These are phyloP conservation scores for Ogataea haglerorum DNA, from an alignment of 805 yeast genomes.

Conservation along the genomic window DNA sequence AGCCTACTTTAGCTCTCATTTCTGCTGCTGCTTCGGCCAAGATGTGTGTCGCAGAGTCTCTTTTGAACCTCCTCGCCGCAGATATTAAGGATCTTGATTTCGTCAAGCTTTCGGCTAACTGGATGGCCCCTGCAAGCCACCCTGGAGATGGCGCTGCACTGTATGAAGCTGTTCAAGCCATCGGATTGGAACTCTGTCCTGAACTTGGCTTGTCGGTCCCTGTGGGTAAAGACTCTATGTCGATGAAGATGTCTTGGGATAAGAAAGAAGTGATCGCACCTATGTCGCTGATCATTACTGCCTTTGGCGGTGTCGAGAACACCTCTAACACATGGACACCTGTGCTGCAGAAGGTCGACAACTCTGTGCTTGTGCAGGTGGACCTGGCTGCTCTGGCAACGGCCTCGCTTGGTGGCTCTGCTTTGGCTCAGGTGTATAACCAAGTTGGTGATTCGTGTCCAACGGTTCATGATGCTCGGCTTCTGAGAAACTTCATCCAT, in stretches of 20 bases:
- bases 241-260: constrained; percentile 98
- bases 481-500: constrained; percentile 67
- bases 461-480: constrained; percentile 64
- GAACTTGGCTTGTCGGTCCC: constrained; percentile 89
- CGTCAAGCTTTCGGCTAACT: constrained; percentile 90
- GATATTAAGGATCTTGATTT: constrained; percentile 72
- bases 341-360: constrained; percentile 48
- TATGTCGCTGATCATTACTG: constrained; percentile 82
- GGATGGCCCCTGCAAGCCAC: constrained; percentile 98
- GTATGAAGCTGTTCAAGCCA: constrained; percentile 95
- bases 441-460: constrained; percentile 84
- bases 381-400: constrained; percentile 60
- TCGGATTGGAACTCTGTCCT: constrained; percentile 92
- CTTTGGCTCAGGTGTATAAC: constrained; percentile 88
- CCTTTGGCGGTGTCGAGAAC: constrained; percentile 82
- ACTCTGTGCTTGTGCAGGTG: constrained; percentile 69
- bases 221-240: constrained; percentile 98
- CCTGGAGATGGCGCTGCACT: constrained; percentile 93
- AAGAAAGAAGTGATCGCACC: constrained; percentile 95
- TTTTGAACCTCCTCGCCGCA: constrained; percentile 85
- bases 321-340: constrained; percentile 97
- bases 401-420: constrained; percentile 84
- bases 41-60: constrained; percentile 92
- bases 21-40: constrained; percentile 90
- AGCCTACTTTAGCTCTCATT: constrained; percentile 84